phyloP scores from a whole-genome alignment of 495 filamentous ascomycete species.

The Hypoxylon crocopeplum region DNA sequence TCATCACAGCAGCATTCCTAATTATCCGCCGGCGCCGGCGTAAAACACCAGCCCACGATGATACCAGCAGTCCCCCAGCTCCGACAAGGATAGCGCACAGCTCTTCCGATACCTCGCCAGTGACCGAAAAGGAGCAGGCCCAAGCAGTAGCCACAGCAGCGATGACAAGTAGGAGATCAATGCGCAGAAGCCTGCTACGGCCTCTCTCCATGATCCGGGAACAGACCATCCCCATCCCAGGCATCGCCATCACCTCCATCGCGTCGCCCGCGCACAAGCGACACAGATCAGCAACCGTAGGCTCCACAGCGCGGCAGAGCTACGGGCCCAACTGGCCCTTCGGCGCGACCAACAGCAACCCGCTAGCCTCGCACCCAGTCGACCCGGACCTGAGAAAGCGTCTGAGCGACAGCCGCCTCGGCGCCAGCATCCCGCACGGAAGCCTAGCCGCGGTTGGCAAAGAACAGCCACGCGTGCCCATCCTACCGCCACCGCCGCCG shows the following conservation, averaged over 20 bases:
- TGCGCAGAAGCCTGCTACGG: conserved; percentile 6
- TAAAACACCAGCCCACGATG: neutral
- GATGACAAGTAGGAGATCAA: neutral
- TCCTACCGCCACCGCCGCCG: conserved; percentile 10
- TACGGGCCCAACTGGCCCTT: conserved; percentile 34
- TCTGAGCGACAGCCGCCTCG: conserved; percentile 9
- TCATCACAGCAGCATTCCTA: conserved; percentile 6
- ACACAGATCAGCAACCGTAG: neutral
- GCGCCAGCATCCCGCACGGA: neutral
- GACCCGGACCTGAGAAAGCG: conserved; percentile 25
- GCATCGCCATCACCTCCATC: neutral
- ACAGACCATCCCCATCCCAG: conserved; percentile 6
- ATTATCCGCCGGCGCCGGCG: conserved; percentile 4
- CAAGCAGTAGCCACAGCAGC: neutral
- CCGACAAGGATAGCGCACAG: conserved; percentile 4
- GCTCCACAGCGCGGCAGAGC: conserved; percentile 18
- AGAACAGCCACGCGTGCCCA: neutral
- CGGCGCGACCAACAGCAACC: conserved; percentile 10
- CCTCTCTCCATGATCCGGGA: conserved; percentile 36
- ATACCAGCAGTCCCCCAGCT: neutral
- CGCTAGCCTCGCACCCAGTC: conserved; percentile 29
- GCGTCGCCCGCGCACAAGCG: neutral
- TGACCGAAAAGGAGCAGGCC: conserved; percentile 5
- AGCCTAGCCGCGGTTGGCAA: neutral
- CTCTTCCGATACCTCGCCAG: conserved; percentile 10